Evolutionary conservation across 306 rosid species (phyloP), one percentile per base, ranked within the genome.

Genomic region (Trifolium repens): DNA sequence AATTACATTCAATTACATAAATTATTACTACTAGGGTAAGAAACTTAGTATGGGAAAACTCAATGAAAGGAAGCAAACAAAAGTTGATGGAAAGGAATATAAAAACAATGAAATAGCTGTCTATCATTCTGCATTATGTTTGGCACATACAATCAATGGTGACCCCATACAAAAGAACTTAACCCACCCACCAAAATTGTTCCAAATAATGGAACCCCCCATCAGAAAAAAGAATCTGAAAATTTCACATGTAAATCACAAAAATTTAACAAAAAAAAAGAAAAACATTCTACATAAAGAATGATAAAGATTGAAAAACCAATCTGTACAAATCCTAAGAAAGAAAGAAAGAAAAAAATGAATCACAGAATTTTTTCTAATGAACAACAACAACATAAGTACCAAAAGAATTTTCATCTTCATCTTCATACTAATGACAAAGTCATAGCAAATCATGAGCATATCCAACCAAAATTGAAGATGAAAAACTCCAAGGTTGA

Each of bases 161-260:
- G 64, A 80, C 75, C 82, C 50, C 47, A 61, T 73, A 61, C 81
- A 77, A 75, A 67, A 63, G 57, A 44, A 67, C 54, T 42, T 82
- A 81, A 75, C 84, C 70, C 68, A 77, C 75, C 86, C 75, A 74
- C 76, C 91, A 82, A 87, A 90, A 85, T 76, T 76, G 91, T 74
- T 82, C 87, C 89, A 61, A 80, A n/a, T 62, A 13, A 74, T 11
- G 85, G 86, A 87, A 88, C 83, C 74, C 81, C 73, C 76, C 77
- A 19, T 75, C 24, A 47, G 19, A 64, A 83, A 68, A 69, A 69
- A 79, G 82, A 84, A 79, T 26, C 7, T 39, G 7, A 39, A 75
- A 79, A 6, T 77, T 66, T 42, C 72, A 72, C 63, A 35, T 75
- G 70, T 69, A 65, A 59, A 61, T 0, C 59, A 82, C 49, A 44